Conservation (phyloP, 1,284 basidiomycete genomes). For the Puccinia coronata region DNA sequence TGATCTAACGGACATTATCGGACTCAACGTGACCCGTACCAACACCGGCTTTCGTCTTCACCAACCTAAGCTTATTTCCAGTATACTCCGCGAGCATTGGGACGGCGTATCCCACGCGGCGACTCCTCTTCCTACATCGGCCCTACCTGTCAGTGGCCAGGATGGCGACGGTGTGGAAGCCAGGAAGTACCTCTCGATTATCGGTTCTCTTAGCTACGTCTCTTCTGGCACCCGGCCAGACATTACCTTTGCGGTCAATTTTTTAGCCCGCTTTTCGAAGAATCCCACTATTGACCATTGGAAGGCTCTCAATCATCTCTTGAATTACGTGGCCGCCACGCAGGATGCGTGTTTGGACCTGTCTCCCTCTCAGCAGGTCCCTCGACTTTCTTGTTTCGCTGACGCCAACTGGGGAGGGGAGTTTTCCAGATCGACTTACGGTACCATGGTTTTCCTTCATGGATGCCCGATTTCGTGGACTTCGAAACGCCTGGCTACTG, state of each 20-base stretch:
- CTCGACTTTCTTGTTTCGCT: neutral
- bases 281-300: neutral
- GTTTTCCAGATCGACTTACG: too few relatives aligned
- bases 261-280: neutral
- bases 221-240: neutral
- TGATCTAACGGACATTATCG: neutral
- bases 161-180: neutral
- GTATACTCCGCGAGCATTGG: neutral
- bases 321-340: neutral
- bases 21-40: neutral
- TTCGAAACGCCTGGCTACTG: too few relatives aligned
- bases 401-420: conserved; percentile 35
- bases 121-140: neutral
- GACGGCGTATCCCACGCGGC: neutral
- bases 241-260: too few relatives aligned
- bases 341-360: too few relatives aligned
- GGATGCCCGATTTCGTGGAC: too few relatives aligned
- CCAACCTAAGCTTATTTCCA: neutral
- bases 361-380: neutral
- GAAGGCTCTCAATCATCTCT: neutral
- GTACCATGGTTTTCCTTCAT: too few relatives aligned
- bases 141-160: neutral
- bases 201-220: conserved; percentile 1
- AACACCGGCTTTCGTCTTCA: neutral
- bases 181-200: neutral